phyloP scores from a whole-genome alignment of 2,329 filamentous ascomycete species.

The Cytospora piceae region DNA sequence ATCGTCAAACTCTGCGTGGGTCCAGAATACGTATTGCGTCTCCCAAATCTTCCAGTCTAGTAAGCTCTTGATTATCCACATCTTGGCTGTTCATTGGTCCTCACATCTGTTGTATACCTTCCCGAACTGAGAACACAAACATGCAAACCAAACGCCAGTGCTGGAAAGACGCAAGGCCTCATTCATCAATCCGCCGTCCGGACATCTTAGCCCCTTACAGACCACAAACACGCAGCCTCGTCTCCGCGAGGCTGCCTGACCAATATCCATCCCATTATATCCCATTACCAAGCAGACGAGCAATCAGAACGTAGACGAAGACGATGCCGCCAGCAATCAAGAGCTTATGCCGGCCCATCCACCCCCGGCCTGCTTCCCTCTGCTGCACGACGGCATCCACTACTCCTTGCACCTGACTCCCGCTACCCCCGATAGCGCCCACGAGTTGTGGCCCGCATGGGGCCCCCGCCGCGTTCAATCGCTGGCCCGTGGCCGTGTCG shows the following conservation, averaged over 20 bases:
- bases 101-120: slow-evolving; percentile 4
- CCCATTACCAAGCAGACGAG: slow-evolving; percentile 67
- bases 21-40: neutral
- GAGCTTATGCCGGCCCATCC: slow-evolving; percentile 80
- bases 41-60: neutral
- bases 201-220: neutral
- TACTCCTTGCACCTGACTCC: slow-evolving; percentile 68
- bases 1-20: neutral
- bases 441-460: slow-evolving; percentile 53
- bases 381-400: slow-evolving; percentile 77
- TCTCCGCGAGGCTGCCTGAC: neutral
- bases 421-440: slow-evolving; percentile 65
- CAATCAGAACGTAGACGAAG: slow-evolving; percentile 82
- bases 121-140: neutral
- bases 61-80: neutral
- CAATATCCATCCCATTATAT: slow-evolving; percentile 22
- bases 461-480: slow-evolving; percentile 54
- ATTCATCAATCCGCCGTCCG: neutral
- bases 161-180: slow-evolving; percentile 7
- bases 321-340: slow-evolving; percentile 70
- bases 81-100: neutral
- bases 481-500: slow-evolving; percentile 74
- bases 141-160: slow-evolving; percentile 28
- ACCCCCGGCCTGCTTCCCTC: slow-evolving; percentile 81
- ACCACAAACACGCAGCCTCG: neutral